These are phyloP conservation scores for Fonsecaea pedrosoi DNA, from an alignment of 2,329 filamentous ascomycete species.

Conservation along the genomic window DNA sequence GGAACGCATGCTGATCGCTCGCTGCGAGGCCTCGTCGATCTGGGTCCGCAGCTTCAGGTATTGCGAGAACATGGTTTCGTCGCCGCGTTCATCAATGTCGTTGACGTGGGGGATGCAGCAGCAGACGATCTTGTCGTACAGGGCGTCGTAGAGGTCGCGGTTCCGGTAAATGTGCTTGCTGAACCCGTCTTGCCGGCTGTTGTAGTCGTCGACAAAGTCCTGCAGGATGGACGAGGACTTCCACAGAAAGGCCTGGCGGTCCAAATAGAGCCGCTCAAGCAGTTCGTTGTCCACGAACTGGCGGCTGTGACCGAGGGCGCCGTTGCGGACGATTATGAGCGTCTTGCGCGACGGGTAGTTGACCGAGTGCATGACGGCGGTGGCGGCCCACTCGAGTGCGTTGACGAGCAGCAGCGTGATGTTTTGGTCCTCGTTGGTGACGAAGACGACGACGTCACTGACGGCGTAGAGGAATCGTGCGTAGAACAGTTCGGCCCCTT, in stretches of 20 bases:
- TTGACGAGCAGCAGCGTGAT: conserved; percentile 14
- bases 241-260: conserved; percentile 14
- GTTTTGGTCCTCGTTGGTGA: conserved; percentile 21
- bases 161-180: conserved; percentile 17
- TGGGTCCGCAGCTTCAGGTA: conserved; percentile 12
- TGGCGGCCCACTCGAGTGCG: conserved; percentile 17
- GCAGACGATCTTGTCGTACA: conserved; percentile 9
- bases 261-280: conserved; percentile 9
- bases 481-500: conserved; percentile 14
- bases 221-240: conserved; percentile 9
- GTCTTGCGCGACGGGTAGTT: conserved; percentile 23
- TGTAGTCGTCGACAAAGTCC: conserved; percentile 16
- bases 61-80: conserved; percentile 13
- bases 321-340: conserved; percentile 19
- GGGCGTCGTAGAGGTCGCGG: conserved; percentile 17
- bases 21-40: conserved; percentile 14
- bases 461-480: conserved; percentile 13
- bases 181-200: conserved; percentile 12
- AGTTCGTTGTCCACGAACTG: conserved; percentile 6
- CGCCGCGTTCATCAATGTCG: conserved; percentile 11
- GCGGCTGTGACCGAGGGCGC: conserved; percentile 9
- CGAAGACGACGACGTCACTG: conserved; percentile 21
- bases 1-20: conserved; percentile 11
- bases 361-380: conserved; percentile 14
- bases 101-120: conserved; percentile 13